A percentile compares a stretch with the other conserved stretches of the same genome.
Evolutionary conservation across 208 protist species (phyloP).

Genomic region (Acanthamoeba quina): DNA sequence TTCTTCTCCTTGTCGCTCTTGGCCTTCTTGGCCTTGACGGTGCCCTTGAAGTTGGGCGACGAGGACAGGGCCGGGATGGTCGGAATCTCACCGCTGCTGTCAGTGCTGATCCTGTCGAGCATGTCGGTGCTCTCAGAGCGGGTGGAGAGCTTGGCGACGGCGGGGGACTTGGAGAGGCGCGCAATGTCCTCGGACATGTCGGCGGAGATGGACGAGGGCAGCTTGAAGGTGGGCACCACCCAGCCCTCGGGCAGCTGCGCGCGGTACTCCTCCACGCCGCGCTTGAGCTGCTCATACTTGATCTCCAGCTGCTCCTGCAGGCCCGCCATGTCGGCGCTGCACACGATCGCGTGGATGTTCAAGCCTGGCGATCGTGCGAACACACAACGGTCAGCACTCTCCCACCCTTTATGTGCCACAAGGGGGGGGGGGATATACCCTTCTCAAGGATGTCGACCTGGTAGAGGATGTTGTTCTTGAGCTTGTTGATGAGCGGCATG

Average conservation of each 20-base stretch:
- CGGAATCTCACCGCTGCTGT: slow-evolving; percentile 29
- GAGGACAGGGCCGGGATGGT: slow-evolving; percentile 3
- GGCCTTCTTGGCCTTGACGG: slow-evolving; percentile 14
- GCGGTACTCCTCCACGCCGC: slow-evolving; percentile 57
- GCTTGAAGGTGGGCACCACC: slow-evolving; percentile 70
- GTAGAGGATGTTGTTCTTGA: slow-evolving; percentile 74
- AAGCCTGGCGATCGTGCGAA: slow-evolving; percentile 9
- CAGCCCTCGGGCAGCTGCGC: slow-evolving; percentile 60
- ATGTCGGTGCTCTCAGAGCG: slow-evolving; percentile 16
- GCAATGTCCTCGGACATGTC: slow-evolving; percentile 17
- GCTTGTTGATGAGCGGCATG: slow-evolving; percentile 67
- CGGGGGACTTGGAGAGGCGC: slow-evolving; percentile 26
- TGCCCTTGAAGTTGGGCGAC: slow-evolving; percentile 28
- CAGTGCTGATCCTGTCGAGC: background rate
- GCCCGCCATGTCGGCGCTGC: slow-evolving; percentile 78
- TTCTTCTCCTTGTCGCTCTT: slow-evolving; percentile 19
- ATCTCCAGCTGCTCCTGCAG: slow-evolving; percentile 81
- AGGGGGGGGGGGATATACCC: background rate
- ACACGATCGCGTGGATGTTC: slow-evolving; percentile 77
- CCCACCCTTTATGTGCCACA: background rate
- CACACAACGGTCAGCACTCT: background rate
- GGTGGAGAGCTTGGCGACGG: slow-evolving; percentile 33
- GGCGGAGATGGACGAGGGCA: slow-evolving; percentile 37
- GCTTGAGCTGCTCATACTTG: slow-evolving; percentile 69
- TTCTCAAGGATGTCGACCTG: slow-evolving; percentile 78